A percentile compares a stretch with the other conserved stretches of the same genome.
Conservation (phyloP, 2,329 filamentous ascomycete species). For the Aspergillus chevalieri region DNA sequence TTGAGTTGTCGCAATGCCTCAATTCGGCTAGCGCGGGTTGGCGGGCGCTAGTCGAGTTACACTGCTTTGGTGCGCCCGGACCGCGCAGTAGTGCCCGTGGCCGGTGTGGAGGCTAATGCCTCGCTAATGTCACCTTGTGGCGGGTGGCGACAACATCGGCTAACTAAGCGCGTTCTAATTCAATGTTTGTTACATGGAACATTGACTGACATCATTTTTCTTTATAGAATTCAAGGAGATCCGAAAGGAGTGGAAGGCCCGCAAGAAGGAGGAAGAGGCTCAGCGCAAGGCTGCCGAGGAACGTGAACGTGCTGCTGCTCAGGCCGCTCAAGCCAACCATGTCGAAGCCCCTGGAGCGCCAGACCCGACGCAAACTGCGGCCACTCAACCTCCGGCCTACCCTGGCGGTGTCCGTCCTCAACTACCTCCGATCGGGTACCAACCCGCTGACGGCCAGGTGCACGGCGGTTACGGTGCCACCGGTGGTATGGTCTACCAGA, state of each 20-base stretch:
- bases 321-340: conserved; percentile 37
- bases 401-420: conserved; percentile 54
- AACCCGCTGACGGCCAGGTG: conserved; percentile 50
- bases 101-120: conserved; percentile 41
- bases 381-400: conserved; percentile 38
- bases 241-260: conserved; percentile 96
- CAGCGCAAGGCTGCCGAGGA: conserved; percentile 87
- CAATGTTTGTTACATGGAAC: conserved; percentile 1
- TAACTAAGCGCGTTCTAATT: conserved; percentile 2
- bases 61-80: conserved; percentile 46
- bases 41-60: conserved; percentile 42
- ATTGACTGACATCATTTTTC: neutral
- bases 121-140: conserved; percentile 1
- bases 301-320: conserved; percentile 61
- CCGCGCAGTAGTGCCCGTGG: conserved; percentile 49
- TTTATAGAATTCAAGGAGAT: conserved; percentile 93
- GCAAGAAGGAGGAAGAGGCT: conserved; percentile 97
- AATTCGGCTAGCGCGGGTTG: conserved; percentile 35
- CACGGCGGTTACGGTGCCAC: conserved; percentile 60
- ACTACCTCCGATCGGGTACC: conserved; percentile 70
- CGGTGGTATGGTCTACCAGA: conserved; percentile 43
- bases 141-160: conserved; percentile 1
- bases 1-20: conserved; percentile 27
- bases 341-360: conserved; percentile 42
- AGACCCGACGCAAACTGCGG: conserved; percentile 41